Conservation (phyloP, 2,329 filamentous ascomycete species). For the Akanthomyces lecanii region DNA sequence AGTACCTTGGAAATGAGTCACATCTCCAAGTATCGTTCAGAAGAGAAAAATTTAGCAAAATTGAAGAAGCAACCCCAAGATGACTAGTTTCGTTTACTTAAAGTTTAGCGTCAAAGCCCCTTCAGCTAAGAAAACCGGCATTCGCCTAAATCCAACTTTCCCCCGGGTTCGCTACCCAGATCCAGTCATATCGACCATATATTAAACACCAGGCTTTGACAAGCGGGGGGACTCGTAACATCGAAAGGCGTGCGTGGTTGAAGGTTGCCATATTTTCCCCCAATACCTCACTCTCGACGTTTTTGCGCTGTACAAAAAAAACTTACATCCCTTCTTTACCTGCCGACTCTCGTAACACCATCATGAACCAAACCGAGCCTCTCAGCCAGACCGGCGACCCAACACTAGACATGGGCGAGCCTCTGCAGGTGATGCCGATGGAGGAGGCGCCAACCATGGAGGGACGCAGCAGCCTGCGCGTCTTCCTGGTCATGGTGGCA, state of each 20-base stretch:
- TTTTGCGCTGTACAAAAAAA: too few relatives aligned
- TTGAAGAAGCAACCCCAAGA: too few relatives aligned
- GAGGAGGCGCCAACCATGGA: constrained; percentile 6
- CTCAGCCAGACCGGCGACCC: not conserved
- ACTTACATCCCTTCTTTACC: too few relatives aligned
- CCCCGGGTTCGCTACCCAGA: not conserved
- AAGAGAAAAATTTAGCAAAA: too few relatives aligned
- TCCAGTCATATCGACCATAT: not conserved
- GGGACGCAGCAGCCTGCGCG: constrained; percentile 4
- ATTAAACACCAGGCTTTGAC: not conserved
- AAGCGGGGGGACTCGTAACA: not conserved
- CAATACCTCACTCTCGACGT: too few relatives aligned
- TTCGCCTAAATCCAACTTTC: not conserved
- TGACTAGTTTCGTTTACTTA: not conserved
- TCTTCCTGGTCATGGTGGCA: constrained; percentile 10
- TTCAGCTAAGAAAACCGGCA: not conserved
- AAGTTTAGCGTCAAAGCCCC: not conserved
- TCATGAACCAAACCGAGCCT: constrained; percentile 10
- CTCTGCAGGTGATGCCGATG: constrained; percentile 1
- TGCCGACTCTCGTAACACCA: not conserved
- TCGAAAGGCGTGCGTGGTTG: too few relatives aligned
- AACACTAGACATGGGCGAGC: not conserved
- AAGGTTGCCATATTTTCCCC: too few relatives aligned
- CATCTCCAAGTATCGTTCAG: too few relatives aligned
- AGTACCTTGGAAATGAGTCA: too few relatives aligned